A percentile compares a stretch with the other conserved stretches of the same genome.
Evolutionary conservation across 78 protist species (phyloP).

Genomic region (Emiliania huxleyi): DNA sequence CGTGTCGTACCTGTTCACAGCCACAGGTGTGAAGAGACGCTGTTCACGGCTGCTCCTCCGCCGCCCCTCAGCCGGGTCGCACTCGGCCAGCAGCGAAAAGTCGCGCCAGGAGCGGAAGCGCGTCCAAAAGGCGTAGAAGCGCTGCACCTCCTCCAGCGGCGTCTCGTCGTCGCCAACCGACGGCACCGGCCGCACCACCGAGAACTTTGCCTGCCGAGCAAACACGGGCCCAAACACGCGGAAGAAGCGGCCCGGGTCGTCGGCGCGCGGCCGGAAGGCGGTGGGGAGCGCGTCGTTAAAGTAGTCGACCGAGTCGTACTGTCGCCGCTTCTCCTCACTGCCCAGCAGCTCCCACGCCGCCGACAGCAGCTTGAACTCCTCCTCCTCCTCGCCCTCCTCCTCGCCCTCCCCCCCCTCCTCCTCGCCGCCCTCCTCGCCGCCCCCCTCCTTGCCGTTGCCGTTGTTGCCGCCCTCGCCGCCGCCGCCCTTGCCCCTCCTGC

Average conservation of each 20-base stretch:
- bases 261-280: background rate
- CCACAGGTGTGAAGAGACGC: too few species aligned
- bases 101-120: conserved; percentile 33
- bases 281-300: background rate
- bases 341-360: background rate
- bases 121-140: conserved; percentile 6
- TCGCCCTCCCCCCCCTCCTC: background rate
- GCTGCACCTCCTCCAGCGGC: background rate
- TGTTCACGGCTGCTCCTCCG: conserved; percentile 29
- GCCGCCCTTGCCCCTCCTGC: background rate
- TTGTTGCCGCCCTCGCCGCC: too few species aligned
- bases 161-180: conserved; percentile 3
- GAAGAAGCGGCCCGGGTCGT: background rate
- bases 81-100: background rate
- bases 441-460: background rate
- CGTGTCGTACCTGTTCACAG: too few species aligned
- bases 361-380: conserved; percentile 7
- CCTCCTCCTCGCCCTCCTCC: background rate
- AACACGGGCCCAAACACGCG: conserved; percentile 4
- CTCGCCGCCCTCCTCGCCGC: background rate
- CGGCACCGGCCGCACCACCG: background rate
- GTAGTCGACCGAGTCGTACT: background rate
- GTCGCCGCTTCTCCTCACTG: background rate
- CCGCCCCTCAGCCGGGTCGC: background rate
- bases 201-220: background rate